phyloP scores from a whole-genome alignment of 192 early-diverging fungal species.

The Backusella sp. region DNA sequence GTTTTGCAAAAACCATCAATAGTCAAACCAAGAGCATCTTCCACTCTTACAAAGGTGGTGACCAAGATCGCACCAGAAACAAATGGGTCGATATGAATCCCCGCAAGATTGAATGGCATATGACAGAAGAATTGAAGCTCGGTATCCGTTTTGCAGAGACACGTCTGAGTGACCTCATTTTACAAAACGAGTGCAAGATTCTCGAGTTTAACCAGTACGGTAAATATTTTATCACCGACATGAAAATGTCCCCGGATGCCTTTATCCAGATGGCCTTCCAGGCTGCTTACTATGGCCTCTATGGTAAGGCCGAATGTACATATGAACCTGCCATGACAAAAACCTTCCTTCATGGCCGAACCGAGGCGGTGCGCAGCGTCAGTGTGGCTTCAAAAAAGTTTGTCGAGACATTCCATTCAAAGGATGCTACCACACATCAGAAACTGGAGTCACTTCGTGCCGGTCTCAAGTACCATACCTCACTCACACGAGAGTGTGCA shows the following conservation, averaged over 20 bases:
- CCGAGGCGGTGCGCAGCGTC: conserved; percentile 78
- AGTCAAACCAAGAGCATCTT: conserved; percentile 39
- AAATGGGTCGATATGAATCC: conserved; percentile 34
- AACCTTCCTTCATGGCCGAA: conserved; percentile 72
- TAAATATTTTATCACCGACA: conserved; percentile 36
- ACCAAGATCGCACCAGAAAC: neutral
- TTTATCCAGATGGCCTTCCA: conserved; percentile 69
- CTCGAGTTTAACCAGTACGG: conserved; percentile 57
- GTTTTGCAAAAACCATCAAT: conserved; percentile 46
- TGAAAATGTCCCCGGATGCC: conserved; percentile 37
- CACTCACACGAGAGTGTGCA: conserved; percentile 64
- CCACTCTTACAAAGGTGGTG: conserved; percentile 19
- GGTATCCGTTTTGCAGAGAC: conserved; percentile 50
- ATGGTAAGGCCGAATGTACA: conserved; percentile 59
- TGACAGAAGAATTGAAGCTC: conserved; percentile 32
- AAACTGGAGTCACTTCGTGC: conserved; percentile 52
- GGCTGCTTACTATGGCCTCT: conserved; percentile 79
- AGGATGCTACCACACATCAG: conserved; percentile 27
- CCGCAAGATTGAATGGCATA: conserved; percentile 43
- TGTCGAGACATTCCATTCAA: conserved; percentile 62
- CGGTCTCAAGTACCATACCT: conserved; percentile 60
- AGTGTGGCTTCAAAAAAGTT: conserved; percentile 61
- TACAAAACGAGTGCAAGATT: conserved; percentile 61
- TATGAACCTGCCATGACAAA: conserved; percentile 81
- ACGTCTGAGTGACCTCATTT: conserved; percentile 41